phyloP scores from a whole-genome alignment of 2,329 filamentous ascomycete genomes.

The Cladosporium sp. region DNA sequence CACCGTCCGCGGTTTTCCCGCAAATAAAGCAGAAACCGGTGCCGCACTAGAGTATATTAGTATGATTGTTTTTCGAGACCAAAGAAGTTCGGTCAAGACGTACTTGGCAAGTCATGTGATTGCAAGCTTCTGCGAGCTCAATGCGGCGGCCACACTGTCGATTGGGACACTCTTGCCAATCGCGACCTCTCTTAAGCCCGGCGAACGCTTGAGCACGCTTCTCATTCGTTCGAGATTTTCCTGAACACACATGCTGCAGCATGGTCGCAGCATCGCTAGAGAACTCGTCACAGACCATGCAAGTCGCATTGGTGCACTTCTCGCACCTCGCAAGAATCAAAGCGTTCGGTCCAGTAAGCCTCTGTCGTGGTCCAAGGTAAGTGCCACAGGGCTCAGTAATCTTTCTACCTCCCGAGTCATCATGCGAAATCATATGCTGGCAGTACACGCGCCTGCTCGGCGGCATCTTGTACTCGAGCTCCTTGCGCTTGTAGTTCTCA shows the following conservation, averaged over 20 bases:
- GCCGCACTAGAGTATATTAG: not conserved
- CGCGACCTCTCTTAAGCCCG: constrained; percentile 11
- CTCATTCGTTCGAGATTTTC: not conserved
- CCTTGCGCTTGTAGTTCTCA: not conserved
- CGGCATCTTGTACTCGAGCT: constrained; percentile 1
- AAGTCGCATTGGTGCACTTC: not conserved
- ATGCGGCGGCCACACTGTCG: constrained; percentile 3
- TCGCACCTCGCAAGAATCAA: not conserved
- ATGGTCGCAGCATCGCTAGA: not conserved
- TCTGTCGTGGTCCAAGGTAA: not conserved
- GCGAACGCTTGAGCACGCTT: constrained; percentile 7
- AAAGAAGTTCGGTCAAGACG: not conserved
- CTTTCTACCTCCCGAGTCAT: not conserved
- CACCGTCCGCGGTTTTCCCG: constrained; percentile 4
- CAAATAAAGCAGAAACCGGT: constrained; percentile 13
- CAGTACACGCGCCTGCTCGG: not conserved
- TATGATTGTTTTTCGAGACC: not conserved
- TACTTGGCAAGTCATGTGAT: constrained; percentile 12
- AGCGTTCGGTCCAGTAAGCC: not conserved
- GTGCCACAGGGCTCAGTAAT: not conserved
- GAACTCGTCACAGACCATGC: constrained; percentile 2
- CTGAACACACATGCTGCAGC: not conserved
- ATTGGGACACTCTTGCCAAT: constrained; percentile 13
- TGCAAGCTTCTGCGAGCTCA: constrained; percentile 13
- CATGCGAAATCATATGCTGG: not conserved